Base-by-base conservation (phyloP, 2,329 filamentous ascomycete genomes). In the Botrytis sinoallii region DNA sequence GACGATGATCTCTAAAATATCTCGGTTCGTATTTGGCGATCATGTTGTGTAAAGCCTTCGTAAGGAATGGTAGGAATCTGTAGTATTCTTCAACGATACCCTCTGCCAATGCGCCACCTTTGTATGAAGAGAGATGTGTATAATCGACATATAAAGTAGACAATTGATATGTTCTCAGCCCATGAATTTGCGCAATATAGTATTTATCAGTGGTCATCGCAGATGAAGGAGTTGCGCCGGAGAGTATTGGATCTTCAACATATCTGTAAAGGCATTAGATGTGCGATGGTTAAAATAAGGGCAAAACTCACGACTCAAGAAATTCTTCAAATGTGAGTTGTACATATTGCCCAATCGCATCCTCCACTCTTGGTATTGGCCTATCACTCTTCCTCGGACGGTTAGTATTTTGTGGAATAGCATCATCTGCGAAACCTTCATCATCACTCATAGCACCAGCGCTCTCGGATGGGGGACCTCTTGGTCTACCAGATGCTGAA, bases 11-110 rank as follows among this genome's bases (percentile, higher is more conserved):
- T 78, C 93, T 89, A 84, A 97, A 98, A 84, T 98, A 99, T 81
- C 92, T 88, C 8, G 96, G 93, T 82, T 98, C 95, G 84, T 98
- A 92, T 84, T 97, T 97, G 77, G 93, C 92, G 79, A 99, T 97
- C 83, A 97, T 90, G 80, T 94, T 97, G 84, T 99, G 94, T 61
- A 99, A 86, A 40, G 92, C 95, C 76, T 92, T 90, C 35, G 93
- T 94, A 79, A 99, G 89, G 82, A 96, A 99, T 4, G 96, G 96
- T 38, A 97, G 87, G 82, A 97, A 97, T 77, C 96, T 93, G 83
- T 98, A 98, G 85, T 98, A 98, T 80, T 97, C 92, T 79, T 90
- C 91, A 77, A 94, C 92, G 75, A 98, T 92, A 69, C 94, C 95
- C 75, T 93, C 91, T 60, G 95, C 94, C 70, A 99, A 85, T 74